phyloP scores from a whole-genome alignment of 768 basidiomycete species.

The Baorangia bicolor region DNA sequence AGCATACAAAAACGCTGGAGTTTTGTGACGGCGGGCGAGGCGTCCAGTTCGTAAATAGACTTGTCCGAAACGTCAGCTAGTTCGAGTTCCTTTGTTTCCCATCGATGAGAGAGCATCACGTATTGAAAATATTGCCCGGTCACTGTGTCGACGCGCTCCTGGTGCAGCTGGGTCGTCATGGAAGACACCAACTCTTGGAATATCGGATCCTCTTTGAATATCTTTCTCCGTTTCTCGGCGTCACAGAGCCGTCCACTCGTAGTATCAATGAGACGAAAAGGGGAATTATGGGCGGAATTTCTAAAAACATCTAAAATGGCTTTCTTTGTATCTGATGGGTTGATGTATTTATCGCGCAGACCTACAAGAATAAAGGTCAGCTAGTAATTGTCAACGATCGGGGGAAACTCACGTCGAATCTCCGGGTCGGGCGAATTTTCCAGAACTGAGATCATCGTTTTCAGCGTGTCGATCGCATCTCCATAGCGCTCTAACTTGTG shows the following conservation, averaged over 20 bases:
- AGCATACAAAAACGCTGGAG: conserved; percentile 19
- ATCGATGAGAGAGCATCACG: conserved; percentile 26
- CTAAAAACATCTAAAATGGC: background rate
- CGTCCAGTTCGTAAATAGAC: conserved; percentile 8
- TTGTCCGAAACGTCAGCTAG: conserved; percentile 11
- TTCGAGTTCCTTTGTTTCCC: conserved; percentile 14
- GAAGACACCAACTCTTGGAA: conserved; percentile 20
- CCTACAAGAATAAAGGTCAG: conserved; percentile 3
- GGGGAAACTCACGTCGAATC: conserved; percentile 8
- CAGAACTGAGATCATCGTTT: conserved; percentile 8
- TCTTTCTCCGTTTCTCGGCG: conserved; percentile 5
- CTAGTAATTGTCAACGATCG: background rate
- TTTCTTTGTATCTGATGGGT: conserved; percentile 4
- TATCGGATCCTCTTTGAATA: conserved; percentile 11
- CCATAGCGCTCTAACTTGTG: conserved; percentile 10
- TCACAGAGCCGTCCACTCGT: conserved; percentile 18
- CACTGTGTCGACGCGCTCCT: conserved; percentile 2
- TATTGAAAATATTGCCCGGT: conserved; percentile 12
- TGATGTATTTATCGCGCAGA: conserved; percentile 6
- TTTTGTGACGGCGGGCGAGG: conserved; percentile 9
- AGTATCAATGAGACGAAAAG: conserved; percentile 24
- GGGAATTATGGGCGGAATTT: background rate
- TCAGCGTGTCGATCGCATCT: conserved; percentile 7
- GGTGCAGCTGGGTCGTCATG: conserved; percentile 3
- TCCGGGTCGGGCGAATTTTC: conserved; percentile 9